These are phyloP conservation scores for Candida ulmi DNA, from an alignment of 805 yeast genomes.

Conservation along the genomic window DNA sequence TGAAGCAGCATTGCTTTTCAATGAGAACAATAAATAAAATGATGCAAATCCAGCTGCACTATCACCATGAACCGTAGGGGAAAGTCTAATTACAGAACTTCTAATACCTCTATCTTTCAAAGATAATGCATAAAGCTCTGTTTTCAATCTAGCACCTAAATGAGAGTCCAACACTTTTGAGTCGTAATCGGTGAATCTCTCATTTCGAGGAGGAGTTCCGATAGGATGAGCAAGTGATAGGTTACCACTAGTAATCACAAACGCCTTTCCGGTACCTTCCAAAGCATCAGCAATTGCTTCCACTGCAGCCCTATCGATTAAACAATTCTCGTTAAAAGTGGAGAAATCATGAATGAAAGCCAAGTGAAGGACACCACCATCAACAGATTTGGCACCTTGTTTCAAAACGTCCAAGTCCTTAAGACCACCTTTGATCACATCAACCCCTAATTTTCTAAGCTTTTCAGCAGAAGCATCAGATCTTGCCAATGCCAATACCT, in stretches of 20 bases:
- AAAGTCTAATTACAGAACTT: constrained; percentile 22
- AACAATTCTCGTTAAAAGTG: constrained; percentile 12
- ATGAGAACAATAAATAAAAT: constrained; percentile 21
- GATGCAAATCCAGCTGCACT: constrained; percentile 24
- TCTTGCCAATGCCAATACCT: constrained; percentile 28
- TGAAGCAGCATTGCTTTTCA: constrained; percentile 26
- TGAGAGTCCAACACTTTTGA: too few species aligned
- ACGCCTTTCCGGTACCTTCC: constrained; percentile 23
- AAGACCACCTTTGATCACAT: constrained; percentile 26
- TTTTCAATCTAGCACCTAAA: background rate
- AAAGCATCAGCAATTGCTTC: constrained; percentile 16
- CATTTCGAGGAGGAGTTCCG: background rate
- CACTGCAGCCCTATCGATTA: constrained; percentile 24
- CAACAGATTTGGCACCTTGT: constrained; percentile 25
- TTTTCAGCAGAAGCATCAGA: constrained; percentile 25
- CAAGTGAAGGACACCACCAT: constrained; percentile 32
- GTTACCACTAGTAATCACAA: constrained; percentile 21
- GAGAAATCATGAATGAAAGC: constrained; percentile 30
- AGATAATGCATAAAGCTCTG: constrained; percentile 4
- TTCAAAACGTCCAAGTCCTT: constrained; percentile 23
- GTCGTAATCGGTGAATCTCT: background rate
- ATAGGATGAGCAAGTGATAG: constrained; percentile 2
- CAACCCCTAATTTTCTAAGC: constrained; percentile 20
- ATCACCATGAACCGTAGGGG: constrained; percentile 32
- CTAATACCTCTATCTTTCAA: constrained; percentile 22